Base-by-base conservation (phyloP, 2,329 filamentous ascomycete genomes). In the Thelonectria rubi region DNA sequence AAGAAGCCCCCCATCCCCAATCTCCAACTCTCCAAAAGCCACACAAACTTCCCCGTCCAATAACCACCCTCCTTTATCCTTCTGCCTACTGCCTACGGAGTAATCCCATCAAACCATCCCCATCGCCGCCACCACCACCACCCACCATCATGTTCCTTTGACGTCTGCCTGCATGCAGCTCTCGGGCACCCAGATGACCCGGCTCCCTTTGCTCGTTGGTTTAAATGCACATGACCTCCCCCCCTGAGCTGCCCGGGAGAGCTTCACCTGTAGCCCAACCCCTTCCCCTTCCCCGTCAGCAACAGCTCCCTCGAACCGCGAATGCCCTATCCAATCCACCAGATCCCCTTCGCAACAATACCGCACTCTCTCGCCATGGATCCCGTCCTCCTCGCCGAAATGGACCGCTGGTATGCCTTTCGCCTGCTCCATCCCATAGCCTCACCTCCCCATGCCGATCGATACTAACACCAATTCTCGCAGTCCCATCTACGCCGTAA, bases 401-500 rank as follows among this genome's bases (percentile, higher is more conserved):
- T 77, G 65, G 75, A 79, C 58, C 73, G 77, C 51, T 80, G 77
- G 77, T 78, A 71, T 37, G 69, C 50, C 5, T 21, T n/a, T 47
- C 17, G 32, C 37, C 37, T 17, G 3, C 47, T 26, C 17, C n/a
- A n/a, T n/a, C n/a, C n/a, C n/a, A 17, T 30, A 18, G 21, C 18
- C 21, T 5, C 14, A 46, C 40, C 18, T 48, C 30, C 20, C 3
- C 10, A 12, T 14, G n/a, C 37, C 7, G n/a, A 55, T 18, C 18
- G 21, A 17, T 49, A 51, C 55, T 65, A 26, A 58, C 37, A 49
- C n/a, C 20, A 30, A 32, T 17, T 32, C 24, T 32, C 32, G 24
- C 59, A 82, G 80, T 69, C 80, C 80, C 3, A 73, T 75, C 63
- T 83, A 82, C 69, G 76, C 80, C 55, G 81, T 82, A 72, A 24